Base-by-base conservation (phyloP, 495 filamentous ascomycete species). In the Tuber brumale region DNA sequence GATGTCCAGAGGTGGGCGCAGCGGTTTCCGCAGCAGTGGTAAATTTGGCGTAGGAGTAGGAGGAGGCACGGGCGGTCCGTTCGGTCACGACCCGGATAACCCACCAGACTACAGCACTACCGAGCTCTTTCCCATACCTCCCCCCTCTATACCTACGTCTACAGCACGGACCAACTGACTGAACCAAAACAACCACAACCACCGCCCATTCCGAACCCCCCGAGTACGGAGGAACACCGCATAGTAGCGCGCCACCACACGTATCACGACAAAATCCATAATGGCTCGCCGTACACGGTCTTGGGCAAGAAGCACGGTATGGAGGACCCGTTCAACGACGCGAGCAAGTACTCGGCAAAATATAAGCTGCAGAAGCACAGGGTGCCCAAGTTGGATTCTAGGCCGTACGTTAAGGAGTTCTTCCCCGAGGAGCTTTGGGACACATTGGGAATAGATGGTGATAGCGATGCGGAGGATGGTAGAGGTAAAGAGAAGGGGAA, bases 271-370 rank as follows among this genome's bases (percentile, higher is more conserved):
- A 83, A 81, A 51, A 81, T 83, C 6, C 79, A 79, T 35, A 83
- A 81, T 44, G 81, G 82, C 14, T 79, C 79, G n/a, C 66, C 81
- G 48, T 83, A 80, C 66, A 83, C 79, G 71, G 75, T 83, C 44
- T 76, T 83, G 74, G 72, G 46, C 9, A 75, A 72, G 48, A 81
- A 81, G 42, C 76, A 75, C 9, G 82, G 82, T 31, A 75, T 77
- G 70, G 79, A 83, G 72, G 81, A 83, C 71, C 81, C 82, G 16
- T 83, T 83, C 71, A 80, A 81, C 39, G 81, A 83, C 43, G 75
- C 80, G 44, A 74, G 72, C 18, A 76, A 76, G 35, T 83, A 83
- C 66, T 81, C 81, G 7, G 71, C 72, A 35, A 83, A 78, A 72
- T 83, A 83, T 70, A 75, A 77, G 57, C 77, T 73, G 45, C 72